Evolutionary conservation across 2,329 filamentous ascomycete genomes (phyloP).

Genomic region (Taxawa tesnikishii): DNA sequence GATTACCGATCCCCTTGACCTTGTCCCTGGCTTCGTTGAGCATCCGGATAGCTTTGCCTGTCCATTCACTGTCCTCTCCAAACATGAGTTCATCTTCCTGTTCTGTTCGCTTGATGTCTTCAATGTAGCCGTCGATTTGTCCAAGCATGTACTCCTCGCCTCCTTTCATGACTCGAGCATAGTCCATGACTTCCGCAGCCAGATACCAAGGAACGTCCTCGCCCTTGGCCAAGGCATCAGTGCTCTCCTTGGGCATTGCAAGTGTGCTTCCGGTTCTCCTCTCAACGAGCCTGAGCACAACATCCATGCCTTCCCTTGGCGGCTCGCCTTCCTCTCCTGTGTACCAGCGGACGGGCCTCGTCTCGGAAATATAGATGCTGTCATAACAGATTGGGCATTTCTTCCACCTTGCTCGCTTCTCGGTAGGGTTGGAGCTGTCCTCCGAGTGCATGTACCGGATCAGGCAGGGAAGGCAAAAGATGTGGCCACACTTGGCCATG

Average conservation of each 20-base stretch:
- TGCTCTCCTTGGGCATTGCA: slow-evolving; percentile 73
- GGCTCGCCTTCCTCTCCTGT: slow-evolving; percentile 72
- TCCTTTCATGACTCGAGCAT: slow-evolving; percentile 90
- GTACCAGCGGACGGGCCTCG: slow-evolving; percentile 82
- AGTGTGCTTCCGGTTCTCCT: slow-evolving; percentile 70
- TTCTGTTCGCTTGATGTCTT: slow-evolving; percentile 62
- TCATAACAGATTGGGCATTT: slow-evolving; percentile 97
- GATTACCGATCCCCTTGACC: slow-evolving; percentile 53
- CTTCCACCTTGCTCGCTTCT: slow-evolving; percentile 71
- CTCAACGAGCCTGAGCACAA: slow-evolving; percentile 77
- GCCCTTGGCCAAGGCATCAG: slow-evolving; percentile 53
- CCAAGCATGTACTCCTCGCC: slow-evolving; percentile 75
- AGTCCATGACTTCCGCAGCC: slow-evolving; percentile 86
- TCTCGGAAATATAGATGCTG: slow-evolving; percentile 81
- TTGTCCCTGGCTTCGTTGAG: slow-evolving; percentile 69
- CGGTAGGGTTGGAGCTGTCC: slow-evolving; percentile 49
- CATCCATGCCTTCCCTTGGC: slow-evolving; percentile 74
- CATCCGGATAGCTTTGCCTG: slow-evolving; percentile 64
- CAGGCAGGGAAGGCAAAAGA: slow-evolving; percentile 87
- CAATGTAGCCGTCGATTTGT: slow-evolving; percentile 70
- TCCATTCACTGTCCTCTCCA: slow-evolving; percentile 88
- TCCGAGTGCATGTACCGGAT: slow-evolving; percentile 91
- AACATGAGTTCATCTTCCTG: slow-evolving; percentile 86
- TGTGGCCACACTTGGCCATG: slow-evolving; percentile 95
- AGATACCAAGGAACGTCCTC: slow-evolving; percentile 91